Conservation (phyloP, 2,329 filamentous ascomycete genomes). For the Fusarium newnesense region DNA sequence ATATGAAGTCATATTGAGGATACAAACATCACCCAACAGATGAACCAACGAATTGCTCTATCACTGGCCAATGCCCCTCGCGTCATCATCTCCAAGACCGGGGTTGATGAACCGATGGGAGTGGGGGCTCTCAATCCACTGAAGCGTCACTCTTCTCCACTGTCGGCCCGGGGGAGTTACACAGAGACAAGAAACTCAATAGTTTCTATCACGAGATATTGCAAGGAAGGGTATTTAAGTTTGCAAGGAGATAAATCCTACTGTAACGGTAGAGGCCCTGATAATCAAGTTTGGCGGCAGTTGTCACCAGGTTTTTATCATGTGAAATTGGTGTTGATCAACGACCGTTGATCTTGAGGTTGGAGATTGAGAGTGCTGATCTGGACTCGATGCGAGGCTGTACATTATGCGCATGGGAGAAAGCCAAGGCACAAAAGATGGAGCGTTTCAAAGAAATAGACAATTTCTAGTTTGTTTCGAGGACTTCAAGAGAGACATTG, state of each 20-base stretch:
- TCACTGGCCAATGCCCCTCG: slow-evolving; percentile 19
- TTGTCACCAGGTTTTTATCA: background rate
- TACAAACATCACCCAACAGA: slow-evolving; percentile 1
- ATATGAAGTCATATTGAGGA: slow-evolving; percentile 23
- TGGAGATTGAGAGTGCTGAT: slow-evolving; percentile 10
- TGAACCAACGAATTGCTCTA: background rate
- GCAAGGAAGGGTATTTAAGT: background rate
- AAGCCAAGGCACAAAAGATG: background rate
- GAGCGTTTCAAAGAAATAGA: slow-evolving; percentile 7
- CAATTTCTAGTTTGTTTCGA: slow-evolving; percentile 9
- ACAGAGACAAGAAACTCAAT: background rate
- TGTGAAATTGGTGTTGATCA: background rate
- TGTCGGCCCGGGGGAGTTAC: background rate
- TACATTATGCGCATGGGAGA: background rate
- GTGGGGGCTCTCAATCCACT: slow-evolving; percentile 1
- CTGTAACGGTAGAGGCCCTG: background rate
- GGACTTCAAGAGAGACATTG: background rate
- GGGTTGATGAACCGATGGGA: slow-evolving; percentile 19
- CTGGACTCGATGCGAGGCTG: slow-evolving; percentile 4
- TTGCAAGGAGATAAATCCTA: slow-evolving; percentile 7
- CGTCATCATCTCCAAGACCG: slow-evolving; percentile 18
- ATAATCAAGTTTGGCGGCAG: background rate
- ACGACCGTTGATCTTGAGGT: background rate
- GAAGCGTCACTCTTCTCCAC: slow-evolving; percentile 22
- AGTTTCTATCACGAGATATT: background rate